Conservation (phyloP, 345 rosid species). For the Corymbia maculata region DNA sequence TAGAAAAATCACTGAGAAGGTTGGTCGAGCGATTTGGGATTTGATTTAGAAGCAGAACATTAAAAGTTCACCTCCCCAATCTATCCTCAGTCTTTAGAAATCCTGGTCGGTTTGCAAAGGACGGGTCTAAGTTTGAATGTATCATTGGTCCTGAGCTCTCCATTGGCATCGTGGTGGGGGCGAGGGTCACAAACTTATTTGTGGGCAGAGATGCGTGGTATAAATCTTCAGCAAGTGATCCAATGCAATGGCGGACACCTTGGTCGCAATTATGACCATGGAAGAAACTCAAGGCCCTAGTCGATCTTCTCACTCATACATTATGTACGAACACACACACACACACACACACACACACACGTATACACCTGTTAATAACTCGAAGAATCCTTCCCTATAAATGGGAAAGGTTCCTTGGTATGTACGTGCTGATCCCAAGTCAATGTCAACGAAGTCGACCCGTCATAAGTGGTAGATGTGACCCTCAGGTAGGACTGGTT, state of each 20-base stretch:
- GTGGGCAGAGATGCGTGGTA: too few relatives aligned
- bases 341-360: too few relatives aligned
- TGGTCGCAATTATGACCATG: not conserved
- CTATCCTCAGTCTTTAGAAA: not conserved
- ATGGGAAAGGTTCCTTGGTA: not conserved
- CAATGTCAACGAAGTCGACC: not conserved
- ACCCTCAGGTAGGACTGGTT: fast-evolving
- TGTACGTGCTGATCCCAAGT: not conserved
- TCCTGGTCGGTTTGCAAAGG: not conserved
- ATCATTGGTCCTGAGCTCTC: not conserved
- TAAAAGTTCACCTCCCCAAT: not conserved
- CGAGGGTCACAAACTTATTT: too few relatives aligned
- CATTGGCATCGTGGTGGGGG: too few relatives aligned
- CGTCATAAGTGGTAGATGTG: not conserved
- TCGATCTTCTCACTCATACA: not conserved
- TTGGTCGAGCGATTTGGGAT: not conserved
- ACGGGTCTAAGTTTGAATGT: not conserved
- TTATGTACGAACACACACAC: not conserved
- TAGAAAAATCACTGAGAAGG: not conserved
- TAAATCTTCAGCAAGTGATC: too few relatives aligned
- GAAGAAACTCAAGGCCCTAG: not conserved
- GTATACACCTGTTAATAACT: not conserved
- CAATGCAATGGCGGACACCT: not conserved
- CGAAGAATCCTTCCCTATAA: not conserved
- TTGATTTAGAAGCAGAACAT: not conserved